Percentiles rank a stretch among this genome's conserved stretches.
phyloP scores from a whole-genome alignment of 306 rosid species.

The Abrus pulchellus region DNA sequence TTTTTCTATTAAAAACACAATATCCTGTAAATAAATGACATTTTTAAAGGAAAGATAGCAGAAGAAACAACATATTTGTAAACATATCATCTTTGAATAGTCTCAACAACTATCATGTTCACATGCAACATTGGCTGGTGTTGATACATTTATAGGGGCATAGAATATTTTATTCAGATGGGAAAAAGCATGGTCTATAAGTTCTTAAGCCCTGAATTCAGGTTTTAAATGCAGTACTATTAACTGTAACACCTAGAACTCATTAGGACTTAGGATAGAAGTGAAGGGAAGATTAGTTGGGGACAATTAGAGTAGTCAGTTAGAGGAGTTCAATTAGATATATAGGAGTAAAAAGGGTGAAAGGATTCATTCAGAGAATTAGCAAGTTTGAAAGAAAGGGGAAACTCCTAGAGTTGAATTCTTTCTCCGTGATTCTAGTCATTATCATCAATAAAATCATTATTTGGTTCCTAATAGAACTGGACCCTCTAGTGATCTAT shows the following conservation, averaged over 20 bases:
- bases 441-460: not conserved
- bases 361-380: not conserved
- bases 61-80: not conserved
- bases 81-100: not conserved
- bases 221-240: not conserved
- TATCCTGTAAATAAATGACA: constrained; percentile 24
- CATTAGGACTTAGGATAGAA: not conserved
- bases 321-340: not conserved
- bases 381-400: not conserved
- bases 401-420: not conserved
- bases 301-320: not conserved
- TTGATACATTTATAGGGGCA: not conserved
- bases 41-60: constrained; percentile 18
- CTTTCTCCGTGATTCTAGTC: not conserved
- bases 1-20: constrained; percentile 1
- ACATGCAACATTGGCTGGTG: not conserved
- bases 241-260: not conserved
- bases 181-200: not conserved
- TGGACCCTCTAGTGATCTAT: not conserved
- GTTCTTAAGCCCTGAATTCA: not conserved
- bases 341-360: not conserved
- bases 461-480: not conserved
- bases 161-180: not conserved
- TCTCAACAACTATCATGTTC: constrained; percentile 26
- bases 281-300: not conserved